A percentile compares a stretch with the other conserved stretches of the same genome.
phyloP scores from a whole-genome alignment of 1,139 yeast species.

The Geotrichum klebahnii region DNA sequence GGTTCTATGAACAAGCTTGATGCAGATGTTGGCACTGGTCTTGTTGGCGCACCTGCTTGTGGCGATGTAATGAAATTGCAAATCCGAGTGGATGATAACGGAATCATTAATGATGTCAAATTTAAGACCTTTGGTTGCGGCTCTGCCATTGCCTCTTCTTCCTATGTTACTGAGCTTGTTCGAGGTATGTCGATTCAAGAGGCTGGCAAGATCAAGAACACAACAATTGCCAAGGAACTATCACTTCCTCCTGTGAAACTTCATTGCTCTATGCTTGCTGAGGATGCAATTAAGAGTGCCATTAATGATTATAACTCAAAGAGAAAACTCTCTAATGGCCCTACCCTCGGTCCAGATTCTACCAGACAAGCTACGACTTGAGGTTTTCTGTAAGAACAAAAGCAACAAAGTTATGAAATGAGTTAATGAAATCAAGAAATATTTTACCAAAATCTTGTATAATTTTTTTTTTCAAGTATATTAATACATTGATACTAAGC shows the following conservation, averaged over 20 bases:
- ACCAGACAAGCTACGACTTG: not conserved
- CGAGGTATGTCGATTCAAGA: constrained; percentile 94
- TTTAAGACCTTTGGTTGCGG: constrained; percentile 99
- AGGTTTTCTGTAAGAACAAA: not conserved
- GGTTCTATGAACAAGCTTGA: constrained; percentile 82
- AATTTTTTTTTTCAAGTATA: too few relatives aligned
- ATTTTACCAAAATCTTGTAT: too few relatives aligned
- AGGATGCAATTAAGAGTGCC: constrained; percentile 96
- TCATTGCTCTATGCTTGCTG: constrained; percentile 98
- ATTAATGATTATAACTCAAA: constrained; percentile 89
- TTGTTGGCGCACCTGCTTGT: constrained; percentile 97
- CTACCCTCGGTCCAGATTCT: constrained; percentile 38
- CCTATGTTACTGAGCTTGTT: constrained; percentile 90
- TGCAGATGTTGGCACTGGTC: constrained; percentile 87
- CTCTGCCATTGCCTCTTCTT: constrained; percentile 92
- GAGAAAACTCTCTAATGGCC: constrained; percentile 37
- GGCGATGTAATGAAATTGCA: constrained; percentile 98
- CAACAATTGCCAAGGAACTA: constrained; percentile 87
- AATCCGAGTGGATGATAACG: constrained; percentile 87
- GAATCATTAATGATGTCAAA: constrained; percentile 88
- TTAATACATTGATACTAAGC: too few relatives aligned
- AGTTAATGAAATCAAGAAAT: too few relatives aligned
- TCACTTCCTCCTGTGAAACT: constrained; percentile 94
- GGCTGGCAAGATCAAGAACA: constrained; percentile 84
- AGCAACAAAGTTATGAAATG: not conserved